Evolutionary conservation across 345 rosid species (phyloP).

Genomic region (Dipteronia sinensis): DNA sequence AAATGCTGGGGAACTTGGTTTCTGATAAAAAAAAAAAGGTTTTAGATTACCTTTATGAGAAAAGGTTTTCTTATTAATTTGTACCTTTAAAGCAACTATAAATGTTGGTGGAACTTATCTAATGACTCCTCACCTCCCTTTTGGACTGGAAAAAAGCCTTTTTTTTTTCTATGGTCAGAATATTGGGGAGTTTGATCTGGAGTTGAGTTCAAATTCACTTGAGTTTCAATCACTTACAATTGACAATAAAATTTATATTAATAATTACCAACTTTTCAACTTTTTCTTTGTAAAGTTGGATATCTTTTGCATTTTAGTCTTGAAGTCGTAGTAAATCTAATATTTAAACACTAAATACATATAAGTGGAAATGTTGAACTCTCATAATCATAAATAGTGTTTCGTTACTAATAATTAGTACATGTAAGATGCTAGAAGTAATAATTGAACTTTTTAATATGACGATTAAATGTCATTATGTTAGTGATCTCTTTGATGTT

Average conservation of each 20-base stretch:
- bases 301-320: not conserved
- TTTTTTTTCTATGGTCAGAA: not conserved
- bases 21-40: not conserved
- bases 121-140: not conserved
- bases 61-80: not conserved
- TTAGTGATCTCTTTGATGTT: no score
- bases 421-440: not conserved
- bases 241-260: no score
- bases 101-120: not conserved
- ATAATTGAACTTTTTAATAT: no score
- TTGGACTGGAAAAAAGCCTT: not conserved
- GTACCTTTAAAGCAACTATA: not conserved
- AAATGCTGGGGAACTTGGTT: not conserved
- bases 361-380: not conserved
- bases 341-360: no score
- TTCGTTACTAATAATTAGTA: not conserved
- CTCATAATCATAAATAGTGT: not conserved
- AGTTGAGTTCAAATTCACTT: slow-evolving; percentile 1
- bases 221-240: no score
- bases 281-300: not conserved
- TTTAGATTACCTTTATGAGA: not conserved
- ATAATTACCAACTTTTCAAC: no score
- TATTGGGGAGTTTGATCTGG: not conserved
- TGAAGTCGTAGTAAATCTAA: no score
- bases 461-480: no score